phyloP scores from a whole-genome alignment of 805 yeast genomes.

The Wickerhamiella lipophila region DNA sequence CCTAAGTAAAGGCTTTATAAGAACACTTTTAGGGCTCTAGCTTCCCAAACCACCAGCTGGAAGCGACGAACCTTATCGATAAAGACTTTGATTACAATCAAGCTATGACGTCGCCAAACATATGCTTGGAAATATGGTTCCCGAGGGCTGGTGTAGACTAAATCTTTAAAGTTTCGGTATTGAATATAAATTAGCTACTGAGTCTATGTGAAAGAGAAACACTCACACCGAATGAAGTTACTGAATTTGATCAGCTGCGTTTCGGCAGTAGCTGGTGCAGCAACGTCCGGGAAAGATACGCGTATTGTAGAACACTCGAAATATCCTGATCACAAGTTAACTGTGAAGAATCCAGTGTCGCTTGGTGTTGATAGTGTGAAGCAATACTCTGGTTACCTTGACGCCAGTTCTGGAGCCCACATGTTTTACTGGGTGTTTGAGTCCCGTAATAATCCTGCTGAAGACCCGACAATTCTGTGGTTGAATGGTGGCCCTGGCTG shows the following conservation, averaged over 20 bases:
- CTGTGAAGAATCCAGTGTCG: conserved; percentile 15
- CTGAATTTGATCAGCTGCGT: background rate
- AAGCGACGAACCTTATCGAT: background rate
- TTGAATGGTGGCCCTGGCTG: conserved; percentile 96
- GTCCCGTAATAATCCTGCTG: conserved; percentile 73
- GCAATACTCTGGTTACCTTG: conserved; percentile 64
- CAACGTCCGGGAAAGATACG: background rate
- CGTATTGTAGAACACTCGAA: conserved; percentile 9
- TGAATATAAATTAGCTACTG: background rate
- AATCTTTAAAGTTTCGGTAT: background rate
- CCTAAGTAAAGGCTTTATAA: too few species aligned
- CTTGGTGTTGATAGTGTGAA: conserved; percentile 39
- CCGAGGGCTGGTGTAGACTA: background rate
- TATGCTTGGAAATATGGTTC: background rate
- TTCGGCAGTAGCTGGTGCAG: background rate
- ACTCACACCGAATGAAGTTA: background rate
- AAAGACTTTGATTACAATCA: background rate
- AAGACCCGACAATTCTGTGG: conserved; percentile 84
- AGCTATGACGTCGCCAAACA: background rate
- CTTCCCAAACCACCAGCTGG: background rate
- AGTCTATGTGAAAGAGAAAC: background rate
- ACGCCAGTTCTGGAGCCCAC: conserved; percentile 54
- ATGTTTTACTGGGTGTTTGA: conserved; percentile 92
- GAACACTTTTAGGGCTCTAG: too few species aligned
- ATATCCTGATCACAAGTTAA: conserved; percentile 15